Conservation (phyloP, 768 basidiomycete species). For the Trametes elegans region DNA sequence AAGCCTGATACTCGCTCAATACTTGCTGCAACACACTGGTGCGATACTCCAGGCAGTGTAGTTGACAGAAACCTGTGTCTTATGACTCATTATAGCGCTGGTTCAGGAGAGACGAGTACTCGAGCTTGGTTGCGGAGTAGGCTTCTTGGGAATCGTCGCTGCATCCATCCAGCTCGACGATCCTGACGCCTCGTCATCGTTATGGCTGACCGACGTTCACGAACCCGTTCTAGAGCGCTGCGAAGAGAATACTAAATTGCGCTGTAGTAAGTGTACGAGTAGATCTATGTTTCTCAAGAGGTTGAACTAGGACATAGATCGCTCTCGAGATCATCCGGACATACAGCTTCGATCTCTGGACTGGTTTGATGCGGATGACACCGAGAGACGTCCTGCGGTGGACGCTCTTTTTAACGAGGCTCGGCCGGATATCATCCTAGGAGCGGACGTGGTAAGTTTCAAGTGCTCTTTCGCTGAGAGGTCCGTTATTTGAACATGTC, state of each 20-base stretch:
- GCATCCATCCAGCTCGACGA: constrained; percentile 48
- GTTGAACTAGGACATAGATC: constrained; percentile 40
- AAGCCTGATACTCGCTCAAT: constrained; percentile 62
- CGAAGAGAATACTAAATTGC: constrained; percentile 52
- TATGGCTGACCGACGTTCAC: constrained; percentile 67
- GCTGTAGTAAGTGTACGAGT: constrained; percentile 56
- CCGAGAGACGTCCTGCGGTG: constrained; percentile 18
- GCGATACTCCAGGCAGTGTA: too few relatives aligned
- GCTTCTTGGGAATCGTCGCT: constrained; percentile 68
- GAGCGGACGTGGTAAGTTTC: constrained; percentile 61
- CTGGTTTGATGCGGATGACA: constrained; percentile 61
- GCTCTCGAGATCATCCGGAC: constrained; percentile 47
- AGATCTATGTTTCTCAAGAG: not conserved
- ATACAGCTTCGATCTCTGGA: constrained; percentile 52
- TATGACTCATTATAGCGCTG: too few relatives aligned
- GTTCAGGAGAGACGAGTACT: constrained; percentile 49
- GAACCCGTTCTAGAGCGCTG: constrained; percentile 62
- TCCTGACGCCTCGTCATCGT: not conserved
- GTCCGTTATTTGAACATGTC: not conserved
- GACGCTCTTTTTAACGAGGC: constrained; percentile 40
- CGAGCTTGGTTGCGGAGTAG: constrained; percentile 74
- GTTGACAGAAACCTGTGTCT: too few relatives aligned
- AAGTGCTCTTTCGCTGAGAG: not conserved
- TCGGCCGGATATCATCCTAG: constrained; percentile 58
- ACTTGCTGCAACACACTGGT: constrained; percentile 59